Percentiles rank a stretch among this genome's conserved stretches.
phyloP scores from a whole-genome alignment of 176 grass and related monocot genomes.

The Olyra latifolia region DNA sequence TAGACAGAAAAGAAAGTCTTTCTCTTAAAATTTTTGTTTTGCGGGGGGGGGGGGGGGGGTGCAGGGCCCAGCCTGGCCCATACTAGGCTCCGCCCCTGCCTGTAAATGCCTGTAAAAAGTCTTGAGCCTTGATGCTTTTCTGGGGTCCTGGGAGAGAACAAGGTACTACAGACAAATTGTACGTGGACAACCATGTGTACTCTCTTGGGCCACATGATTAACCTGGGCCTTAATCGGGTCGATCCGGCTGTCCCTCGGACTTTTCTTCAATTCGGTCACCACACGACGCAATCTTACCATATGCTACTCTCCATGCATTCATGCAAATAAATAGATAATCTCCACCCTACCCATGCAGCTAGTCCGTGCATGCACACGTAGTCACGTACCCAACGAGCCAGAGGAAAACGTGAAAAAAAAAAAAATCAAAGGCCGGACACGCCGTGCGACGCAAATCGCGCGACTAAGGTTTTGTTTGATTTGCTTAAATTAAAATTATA shows the following conservation, averaged over 20 bases:
- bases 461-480: too few species aligned
- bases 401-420: not conserved
- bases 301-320: too few species aligned
- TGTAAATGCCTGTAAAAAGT: too few species aligned
- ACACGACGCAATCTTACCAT: not conserved
- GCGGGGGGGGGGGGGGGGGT: too few species aligned
- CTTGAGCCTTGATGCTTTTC: not conserved
- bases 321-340: too few species aligned
- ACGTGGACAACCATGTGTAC: not conserved
- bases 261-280: constrained; percentile 10
- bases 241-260: constrained; percentile 16
- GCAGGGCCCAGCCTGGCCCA: too few species aligned
- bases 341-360: too few species aligned
- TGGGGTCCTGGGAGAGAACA: too few species aligned
- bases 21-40: too few species aligned
- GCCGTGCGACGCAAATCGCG: not conserved
- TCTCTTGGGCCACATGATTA: constrained; percentile 35
- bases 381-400: not conserved
- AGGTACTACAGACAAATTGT: not conserved
- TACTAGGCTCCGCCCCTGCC: too few species aligned
- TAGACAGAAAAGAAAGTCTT: not conserved
- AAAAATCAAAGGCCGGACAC: not conserved
- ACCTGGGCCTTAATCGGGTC: constrained; percentile 20
- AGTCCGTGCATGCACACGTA: too few species aligned
- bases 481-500: too few species aligned